These are phyloP conservation scores for Telfairia occidentalis DNA, from an alignment of 331 rosid genomes.

Conservation along the genomic window DNA sequence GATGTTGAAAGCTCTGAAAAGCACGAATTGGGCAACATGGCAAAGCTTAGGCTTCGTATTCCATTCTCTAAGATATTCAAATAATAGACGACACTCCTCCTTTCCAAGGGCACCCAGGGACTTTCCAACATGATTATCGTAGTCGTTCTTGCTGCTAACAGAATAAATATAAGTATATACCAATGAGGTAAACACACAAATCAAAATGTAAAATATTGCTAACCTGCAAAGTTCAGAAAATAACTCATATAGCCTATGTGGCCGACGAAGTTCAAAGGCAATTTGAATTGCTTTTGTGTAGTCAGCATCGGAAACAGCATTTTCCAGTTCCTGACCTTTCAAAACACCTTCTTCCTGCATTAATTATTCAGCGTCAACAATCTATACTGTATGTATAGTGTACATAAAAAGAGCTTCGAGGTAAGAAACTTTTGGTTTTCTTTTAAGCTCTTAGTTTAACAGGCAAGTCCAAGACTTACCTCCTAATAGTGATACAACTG, in stretches of 20 bases:
- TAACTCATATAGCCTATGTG: constrained; percentile 53
- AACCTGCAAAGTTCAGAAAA: constrained; percentile 77
- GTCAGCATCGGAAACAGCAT: constrained; percentile 81
- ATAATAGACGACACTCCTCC: constrained; percentile 48
- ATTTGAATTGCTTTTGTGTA: constrained; percentile 72
- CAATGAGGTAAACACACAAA: neutral
- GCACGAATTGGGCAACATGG: constrained; percentile 74
- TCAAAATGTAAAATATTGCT: neutral
- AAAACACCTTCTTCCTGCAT: constrained; percentile 80
- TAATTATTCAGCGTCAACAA: neutral
- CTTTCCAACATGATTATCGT: constrained; percentile 42
- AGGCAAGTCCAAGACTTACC: neutral
- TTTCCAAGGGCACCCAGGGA: constrained; percentile 42
- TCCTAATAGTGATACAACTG: neutral
- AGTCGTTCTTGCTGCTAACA: constrained; percentile 52
- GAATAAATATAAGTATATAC: constrained; percentile 16
- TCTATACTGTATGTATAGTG: neutral
- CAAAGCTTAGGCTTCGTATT: constrained; percentile 80
- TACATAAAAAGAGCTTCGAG: neutral
- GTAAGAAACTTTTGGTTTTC: neutral
- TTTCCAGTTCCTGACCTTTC: constrained; percentile 89
- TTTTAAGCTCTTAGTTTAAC: neutral
- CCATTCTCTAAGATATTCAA: constrained; percentile 79
- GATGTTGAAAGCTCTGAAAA: constrained; percentile 58
- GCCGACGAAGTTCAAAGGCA: constrained; percentile 74